Evolutionary conservation across 495 filamentous ascomycete genomes (phyloP).

Genomic region (Chaetomium tenue): DNA sequence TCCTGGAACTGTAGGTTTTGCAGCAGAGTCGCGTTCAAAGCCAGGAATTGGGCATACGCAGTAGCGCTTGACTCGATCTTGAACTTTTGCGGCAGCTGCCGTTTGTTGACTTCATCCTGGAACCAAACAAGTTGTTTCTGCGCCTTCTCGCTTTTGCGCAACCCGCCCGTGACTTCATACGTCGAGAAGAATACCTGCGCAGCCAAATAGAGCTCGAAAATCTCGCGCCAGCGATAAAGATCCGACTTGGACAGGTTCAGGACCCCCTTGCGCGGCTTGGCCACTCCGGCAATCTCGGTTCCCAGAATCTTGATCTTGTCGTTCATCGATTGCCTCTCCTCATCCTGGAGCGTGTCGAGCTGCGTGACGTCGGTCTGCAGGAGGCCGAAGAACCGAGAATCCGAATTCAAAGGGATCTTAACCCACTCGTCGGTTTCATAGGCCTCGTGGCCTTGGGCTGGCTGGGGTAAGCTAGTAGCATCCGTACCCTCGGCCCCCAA

Average conservation of each 20-base stretch:
- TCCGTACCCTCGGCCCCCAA: neutral
- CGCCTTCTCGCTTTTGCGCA: constrained; percentile 53
- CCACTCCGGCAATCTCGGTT: constrained; percentile 53
- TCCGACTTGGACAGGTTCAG: constrained; percentile 57
- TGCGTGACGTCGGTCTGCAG: constrained; percentile 60
- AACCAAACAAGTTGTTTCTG: constrained; percentile 58
- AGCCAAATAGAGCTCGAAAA: constrained; percentile 70
- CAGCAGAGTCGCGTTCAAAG: constrained; percentile 62
- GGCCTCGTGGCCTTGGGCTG: constrained; percentile 1
- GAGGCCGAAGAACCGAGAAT: constrained; percentile 65
- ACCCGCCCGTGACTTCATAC: constrained; percentile 57
- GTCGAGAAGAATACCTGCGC: constrained; percentile 72
- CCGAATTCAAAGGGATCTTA: constrained; percentile 64
- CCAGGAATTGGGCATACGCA: constrained; percentile 61
- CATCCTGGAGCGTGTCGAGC: constrained; percentile 58
- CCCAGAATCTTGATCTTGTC: constrained; percentile 55
- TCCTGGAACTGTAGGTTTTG: constrained; percentile 70
- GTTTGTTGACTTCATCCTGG: constrained; percentile 52
- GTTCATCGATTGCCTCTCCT: constrained; percentile 56
- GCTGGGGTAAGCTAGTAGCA: neutral
- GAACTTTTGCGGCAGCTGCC: constrained; percentile 54
- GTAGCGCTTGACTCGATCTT: constrained; percentile 55
- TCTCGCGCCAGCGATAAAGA: constrained; percentile 66
- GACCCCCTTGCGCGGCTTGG: constrained; percentile 48
- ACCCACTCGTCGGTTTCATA: constrained; percentile 40